Evolutionary conservation across 805 yeast genomes (phyloP).

Genomic region (Candida ascalaphidarum): DNA sequence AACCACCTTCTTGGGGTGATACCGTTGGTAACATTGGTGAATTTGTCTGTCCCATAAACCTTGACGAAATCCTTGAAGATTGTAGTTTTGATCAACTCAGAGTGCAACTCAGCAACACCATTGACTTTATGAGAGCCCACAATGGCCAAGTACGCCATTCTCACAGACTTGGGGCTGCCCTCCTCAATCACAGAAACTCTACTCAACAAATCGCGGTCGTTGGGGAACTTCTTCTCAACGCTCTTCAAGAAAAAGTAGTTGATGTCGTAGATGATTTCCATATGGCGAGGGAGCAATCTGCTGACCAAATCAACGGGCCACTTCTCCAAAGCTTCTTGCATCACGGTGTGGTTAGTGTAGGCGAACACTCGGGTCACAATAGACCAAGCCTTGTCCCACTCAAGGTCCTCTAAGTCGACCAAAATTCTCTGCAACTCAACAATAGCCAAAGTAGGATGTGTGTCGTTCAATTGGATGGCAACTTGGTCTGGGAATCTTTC

Average conservation of each 20-base stretch:
- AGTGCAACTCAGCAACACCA: slow-evolving; percentile 94
- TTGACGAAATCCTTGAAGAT: slow-evolving; percentile 85
- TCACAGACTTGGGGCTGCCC: slow-evolving; percentile 66
- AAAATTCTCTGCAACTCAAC: slow-evolving; percentile 83
- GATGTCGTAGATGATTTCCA: slow-evolving; percentile 83
- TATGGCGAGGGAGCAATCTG: slow-evolving; percentile 78
- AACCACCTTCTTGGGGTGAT: slow-evolving; percentile 96
- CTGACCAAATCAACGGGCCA: slow-evolving; percentile 86
- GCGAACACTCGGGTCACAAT: slow-evolving; percentile 77
- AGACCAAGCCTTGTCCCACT: slow-evolving; percentile 81
- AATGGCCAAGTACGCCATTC: slow-evolving; percentile 90
- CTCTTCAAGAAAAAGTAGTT: slow-evolving; percentile 69
- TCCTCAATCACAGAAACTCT: slow-evolving; percentile 85
- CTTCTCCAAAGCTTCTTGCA: slow-evolving; percentile 91
- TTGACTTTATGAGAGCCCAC: slow-evolving; percentile 90
- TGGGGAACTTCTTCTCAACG: slow-evolving; percentile 72
- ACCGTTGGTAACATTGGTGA: slow-evolving; percentile 91
- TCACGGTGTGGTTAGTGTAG: slow-evolving; percentile 91
- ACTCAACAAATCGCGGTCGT: slow-evolving; percentile 53
- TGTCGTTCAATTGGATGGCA: slow-evolving; percentile 90
- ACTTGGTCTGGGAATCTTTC: slow-evolving; percentile 73
- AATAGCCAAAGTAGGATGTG: slow-evolving; percentile 89
- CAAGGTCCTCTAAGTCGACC: slow-evolving; percentile 73
- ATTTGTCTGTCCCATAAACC: slow-evolving; percentile 73
- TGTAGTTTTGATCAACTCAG: slow-evolving; percentile 82